Base-by-base conservation (phyloP, 1,284 basidiomycete species). In the Ceratobasidium theobromae region DNA sequence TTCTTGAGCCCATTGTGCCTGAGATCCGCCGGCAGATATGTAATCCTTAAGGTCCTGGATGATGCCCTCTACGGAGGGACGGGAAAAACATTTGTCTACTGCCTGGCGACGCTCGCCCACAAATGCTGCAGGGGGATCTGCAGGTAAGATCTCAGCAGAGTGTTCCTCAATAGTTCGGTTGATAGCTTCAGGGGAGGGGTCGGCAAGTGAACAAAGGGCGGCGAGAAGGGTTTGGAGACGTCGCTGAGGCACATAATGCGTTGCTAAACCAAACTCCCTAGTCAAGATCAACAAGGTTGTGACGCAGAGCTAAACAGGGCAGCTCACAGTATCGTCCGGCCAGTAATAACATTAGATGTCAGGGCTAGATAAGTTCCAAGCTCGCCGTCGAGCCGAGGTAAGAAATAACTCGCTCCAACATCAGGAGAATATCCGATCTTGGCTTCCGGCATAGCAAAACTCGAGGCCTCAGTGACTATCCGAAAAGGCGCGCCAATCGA, bases 361-460 rank as follows among this genome's bases (percentile, higher is more conserved):
- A 99, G 78, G n/a, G 88, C 92, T 65, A 99, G 85, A 80, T 97
- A 99, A 18, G 92, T 90, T 43, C 97, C 97, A 62, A 98, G 76
- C 71, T 91, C 82, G 14, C 97, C 97, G 75, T 99, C 97, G 65
- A 99, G 79, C 71, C 89, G 85, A 28, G 94, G 87, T 60, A 99
- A 81, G 78, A 94, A 95, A 78, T 89, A 91, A 71, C 86, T 95
- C 45, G 90, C 91, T 38, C 97, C 97, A 53, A 99, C 96, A 76
- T 96, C 93, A 30, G 93, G 94, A 72, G 81, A 87, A 67, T 79
- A 79, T 18, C 79, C 94, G 70, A 96, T 95, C 75, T 91, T 93
- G 23, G 92, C 92, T 78, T 98, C 95, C 35, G 97, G 97, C 96
- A 99, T 99, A n/a, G 95, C 91, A 74, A 95, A 92, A 0, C 84